Evolutionary conservation across 2,329 filamentous ascomycete species (phyloP), one percentile per base, ranked within the genome.

Genomic region (Penicillium verrucosum): DNA sequence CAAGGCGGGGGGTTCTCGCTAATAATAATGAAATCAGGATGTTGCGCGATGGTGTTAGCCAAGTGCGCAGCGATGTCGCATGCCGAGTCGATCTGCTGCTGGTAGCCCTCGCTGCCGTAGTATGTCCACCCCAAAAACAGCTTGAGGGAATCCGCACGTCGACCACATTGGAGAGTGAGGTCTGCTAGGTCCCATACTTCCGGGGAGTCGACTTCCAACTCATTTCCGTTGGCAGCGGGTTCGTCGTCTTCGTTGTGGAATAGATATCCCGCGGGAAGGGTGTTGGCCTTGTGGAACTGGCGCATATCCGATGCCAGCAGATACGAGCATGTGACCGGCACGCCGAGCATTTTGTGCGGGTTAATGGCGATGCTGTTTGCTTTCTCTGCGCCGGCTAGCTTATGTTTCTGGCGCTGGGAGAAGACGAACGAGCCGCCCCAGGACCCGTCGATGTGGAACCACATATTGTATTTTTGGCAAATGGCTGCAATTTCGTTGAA

Each of bases 311-410:
- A 82, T 0, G 85, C 87, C 12, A 99, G 82, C 5, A 99, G 82
- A 77, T 96, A 97, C 0, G 89, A 92, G 77, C 92, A 97, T 0
- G 92, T 96, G 40, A 95, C 78, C 0, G 94, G 93, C 3, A 91
- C 89, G 57, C 90, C 90, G 70, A 97, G 83, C 94, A 97, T 97
- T 78, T 97, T 97, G 78, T 99, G 94, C 56, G 94, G 92, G 74
- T 96, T 97, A 53, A 96, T 84, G 2, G 92, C 90, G 38, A 97
- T 79, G 14, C 86, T 90, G 74, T 97, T 83, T 10, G 92, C 94
- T 40, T 88, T 81, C 43, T 92, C 81, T 2, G 83, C 79, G 14
- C 93, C 93, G 1, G 78, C 73, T 10, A 97, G 77, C 69, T 91
- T 89, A 52, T 77, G 65, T 44, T 77, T 78, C 42, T 89, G 87